Conservation (phyloP, 495 filamentous ascomycete genomes). For the Pyrenula massariospora region DNA sequence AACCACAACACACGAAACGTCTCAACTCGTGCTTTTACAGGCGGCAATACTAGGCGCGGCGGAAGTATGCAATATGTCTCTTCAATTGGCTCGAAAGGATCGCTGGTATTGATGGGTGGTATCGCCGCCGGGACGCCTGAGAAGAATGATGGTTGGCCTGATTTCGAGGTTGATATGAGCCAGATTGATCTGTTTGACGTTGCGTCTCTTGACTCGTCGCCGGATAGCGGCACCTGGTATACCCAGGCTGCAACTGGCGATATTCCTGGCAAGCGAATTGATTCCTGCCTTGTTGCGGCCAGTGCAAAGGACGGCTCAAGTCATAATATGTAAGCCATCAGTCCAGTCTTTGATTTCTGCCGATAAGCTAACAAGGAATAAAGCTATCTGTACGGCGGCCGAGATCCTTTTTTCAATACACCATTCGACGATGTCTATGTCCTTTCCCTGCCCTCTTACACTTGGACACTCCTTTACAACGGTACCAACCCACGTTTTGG, state of each 20-base stretch:
- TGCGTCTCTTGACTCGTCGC: conserved; percentile 11
- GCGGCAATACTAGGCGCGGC: conserved; percentile 14
- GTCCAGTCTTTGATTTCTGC: not conserved
- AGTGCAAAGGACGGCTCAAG: conserved; percentile 20
- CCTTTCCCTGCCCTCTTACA: conserved; percentile 24
- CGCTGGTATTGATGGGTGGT: conserved; percentile 26
- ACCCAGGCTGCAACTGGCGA: conserved; percentile 19
- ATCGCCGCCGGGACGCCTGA: conserved; percentile 9
- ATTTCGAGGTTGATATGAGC: conserved; percentile 14
- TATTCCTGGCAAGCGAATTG: conserved; percentile 17
- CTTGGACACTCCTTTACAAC: conserved; percentile 18
- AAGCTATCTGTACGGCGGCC: conserved; percentile 16
- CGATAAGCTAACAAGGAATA: not conserved
- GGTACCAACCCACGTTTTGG: conserved; percentile 19
- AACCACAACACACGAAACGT: conserved; percentile 21
- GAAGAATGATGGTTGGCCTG: not conserved
- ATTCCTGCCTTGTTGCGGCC: conserved; percentile 19
- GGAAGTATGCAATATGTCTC: conserved; percentile 20
- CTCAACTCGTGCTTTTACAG: conserved; percentile 16
- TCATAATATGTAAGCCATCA: conserved; percentile 15
- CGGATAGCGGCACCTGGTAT: conserved; percentile 19
- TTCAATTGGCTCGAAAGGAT: conserved; percentile 19
- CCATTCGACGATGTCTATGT: conserved; percentile 24
- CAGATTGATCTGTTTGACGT: conserved; percentile 26
- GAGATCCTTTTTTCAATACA: not conserved